Base-by-base conservation (phyloP, 345 rosid species). In the Salix suchowensis region DNA sequence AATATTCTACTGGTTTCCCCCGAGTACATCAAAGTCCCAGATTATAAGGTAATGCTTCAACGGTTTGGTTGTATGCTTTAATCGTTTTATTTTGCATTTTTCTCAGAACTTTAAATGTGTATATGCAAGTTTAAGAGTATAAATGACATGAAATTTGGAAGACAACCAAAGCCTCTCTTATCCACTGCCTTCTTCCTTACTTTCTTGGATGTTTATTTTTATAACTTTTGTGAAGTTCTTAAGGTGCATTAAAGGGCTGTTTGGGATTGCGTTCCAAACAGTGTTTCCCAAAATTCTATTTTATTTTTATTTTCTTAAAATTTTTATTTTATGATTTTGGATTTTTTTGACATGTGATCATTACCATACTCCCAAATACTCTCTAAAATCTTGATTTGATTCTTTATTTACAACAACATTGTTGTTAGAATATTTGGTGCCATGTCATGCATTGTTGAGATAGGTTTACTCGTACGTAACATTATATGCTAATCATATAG, bases 1-100 rank as follows among this genome's bases (percentile, higher is more conserved):
- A 92, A 92, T 80, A 87, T 90, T 81, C 91, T 92, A 75, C 83
- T 92, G 42, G 91, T 89, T 42, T 90, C 97, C n/a, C 72, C 93
- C 37, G 97, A 92, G 39, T 89, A 83, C 81, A 80, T 92, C 74
- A 90, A 89, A 85, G 89, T 89, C 39, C 97, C 97, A 64, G 97
- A 90, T 76, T 89, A 88, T 68, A 90, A 85, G 91, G 94, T 92
- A 85, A 34, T 9, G 67, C 16, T 61, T 54, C 18, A 37, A 71
- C 24, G 28, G 54, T 16, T 71, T 37, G 34, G 55, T 55, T n/a
- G 18, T 9, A 1, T 50, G 15, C 26, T 39, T 30, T 23, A 0
- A 42, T 30, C 13, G 34, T 68, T 26, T 52, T 58, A 1, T 15
- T 10, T 7, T n/a, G 34, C 64, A 12, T 39, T 71, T 4, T 67